phyloP scores from a whole-genome alignment of 768 basidiomycete genomes.

The Paxillus ammoniavirescens region DNA sequence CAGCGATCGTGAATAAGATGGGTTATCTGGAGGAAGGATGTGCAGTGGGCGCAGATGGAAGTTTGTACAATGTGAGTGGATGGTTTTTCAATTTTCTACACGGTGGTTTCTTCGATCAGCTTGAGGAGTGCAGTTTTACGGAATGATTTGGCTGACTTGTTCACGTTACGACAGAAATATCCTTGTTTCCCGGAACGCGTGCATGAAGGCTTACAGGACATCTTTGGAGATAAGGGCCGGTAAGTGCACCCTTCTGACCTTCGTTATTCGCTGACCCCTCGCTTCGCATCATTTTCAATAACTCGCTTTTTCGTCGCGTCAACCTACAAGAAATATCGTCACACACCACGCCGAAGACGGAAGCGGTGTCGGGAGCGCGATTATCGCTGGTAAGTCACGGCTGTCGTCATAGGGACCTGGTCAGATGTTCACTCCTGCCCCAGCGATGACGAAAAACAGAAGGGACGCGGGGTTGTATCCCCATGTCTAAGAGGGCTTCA shows the following conservation, averaged over 20 bases:
- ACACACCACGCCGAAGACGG: slow-evolving; percentile 46
- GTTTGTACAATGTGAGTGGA: slow-evolving; percentile 81
- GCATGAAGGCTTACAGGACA: slow-evolving; percentile 88
- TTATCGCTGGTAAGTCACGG: slow-evolving; percentile 71
- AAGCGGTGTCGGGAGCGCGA: slow-evolving; percentile 93
- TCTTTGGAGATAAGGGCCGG: slow-evolving; percentile 96
- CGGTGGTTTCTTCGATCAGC: not conserved
- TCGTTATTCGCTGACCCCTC: slow-evolving; percentile 18
- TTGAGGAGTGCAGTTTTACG: not conserved
- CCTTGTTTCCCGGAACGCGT: slow-evolving; percentile 92
- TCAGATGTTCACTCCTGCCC: not conserved
- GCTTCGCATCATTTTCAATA: slow-evolving; percentile 54
- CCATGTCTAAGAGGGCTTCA: slow-evolving; percentile 38
- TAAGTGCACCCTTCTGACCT: slow-evolving; percentile 36
- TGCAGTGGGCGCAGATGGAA: slow-evolving; percentile 88
- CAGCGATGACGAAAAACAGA: slow-evolving; percentile 89
- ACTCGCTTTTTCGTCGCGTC: slow-evolving; percentile 35
- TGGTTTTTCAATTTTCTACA: not conserved
- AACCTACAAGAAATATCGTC: slow-evolving; percentile 61
- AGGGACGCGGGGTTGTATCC: slow-evolving; percentile 62
- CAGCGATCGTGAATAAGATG: slow-evolving; percentile 94
- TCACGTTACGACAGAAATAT: slow-evolving; percentile 72
- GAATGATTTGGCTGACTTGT: not conserved
- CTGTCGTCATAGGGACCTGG: not conserved
- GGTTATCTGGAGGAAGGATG: slow-evolving; percentile 90